Percentiles rank a stretch among this genome's conserved stretches.
Conservation (phyloP, 345 rosid genomes). For the Erodium maritimum region DNA sequence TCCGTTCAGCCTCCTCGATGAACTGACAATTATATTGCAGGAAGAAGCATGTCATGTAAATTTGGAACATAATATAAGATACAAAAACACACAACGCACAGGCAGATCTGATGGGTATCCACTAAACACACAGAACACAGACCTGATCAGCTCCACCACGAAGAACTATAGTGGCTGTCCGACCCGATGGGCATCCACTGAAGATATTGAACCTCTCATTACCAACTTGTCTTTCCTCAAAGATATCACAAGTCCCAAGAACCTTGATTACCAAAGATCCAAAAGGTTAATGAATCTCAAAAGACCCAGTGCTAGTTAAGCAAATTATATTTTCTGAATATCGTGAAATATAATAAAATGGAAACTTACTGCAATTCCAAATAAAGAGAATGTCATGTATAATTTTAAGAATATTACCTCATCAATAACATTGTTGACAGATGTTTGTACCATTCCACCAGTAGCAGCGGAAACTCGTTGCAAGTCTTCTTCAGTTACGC, state of each 20-base stretch:
- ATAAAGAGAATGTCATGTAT: constrained; percentile 1
- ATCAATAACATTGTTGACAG: constrained; percentile 80
- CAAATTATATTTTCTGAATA: neutral
- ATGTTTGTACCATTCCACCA: constrained; percentile 94
- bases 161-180: constrained; percentile 91
- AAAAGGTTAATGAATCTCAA: neutral
- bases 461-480: constrained; percentile 90
- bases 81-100: neutral
- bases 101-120: too few species aligned
- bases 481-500: constrained; percentile 92
- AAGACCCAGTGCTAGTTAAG: neutral
- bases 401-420: constrained; percentile 37
- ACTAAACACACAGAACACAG: constrained; percentile 11
- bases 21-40: constrained; percentile 37
- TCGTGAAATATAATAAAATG: too few species aligned
- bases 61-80: neutral
- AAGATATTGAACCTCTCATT: constrained; percentile 95
- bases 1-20: constrained; percentile 98
- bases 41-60: neutral
- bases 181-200: constrained; percentile 94
- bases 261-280: constrained; percentile 41
- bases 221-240: constrained; percentile 98
- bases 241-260: constrained; percentile 89
- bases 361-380: neutral
- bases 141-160: constrained; percentile 99